Conservation (phyloP, 345 rosid species). For the Populus euphratica region DNA sequence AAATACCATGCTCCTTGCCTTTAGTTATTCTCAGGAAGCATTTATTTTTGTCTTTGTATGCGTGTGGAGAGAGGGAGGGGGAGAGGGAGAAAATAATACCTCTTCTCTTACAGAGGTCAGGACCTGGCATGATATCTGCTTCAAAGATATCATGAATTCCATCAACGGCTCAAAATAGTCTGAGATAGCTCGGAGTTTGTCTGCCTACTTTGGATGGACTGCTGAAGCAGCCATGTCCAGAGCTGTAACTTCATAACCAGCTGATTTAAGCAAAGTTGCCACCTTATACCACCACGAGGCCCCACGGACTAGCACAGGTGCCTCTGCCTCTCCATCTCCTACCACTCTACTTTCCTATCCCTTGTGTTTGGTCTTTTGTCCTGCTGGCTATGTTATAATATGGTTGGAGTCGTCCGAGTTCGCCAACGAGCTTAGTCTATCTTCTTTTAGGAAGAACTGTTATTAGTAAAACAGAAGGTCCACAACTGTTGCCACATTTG, state of each 20-base stretch:
- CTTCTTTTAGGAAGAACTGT: not conserved
- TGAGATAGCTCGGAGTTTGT: constrained; percentile 20
- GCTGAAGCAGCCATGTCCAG: constrained; percentile 36
- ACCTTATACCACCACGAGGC: constrained; percentile 42
- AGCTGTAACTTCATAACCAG: constrained; percentile 28
- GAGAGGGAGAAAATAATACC: constrained; percentile 18
- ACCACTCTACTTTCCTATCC: not conserved
- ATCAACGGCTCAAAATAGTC: constrained; percentile 36
- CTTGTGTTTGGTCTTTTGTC: not conserved
- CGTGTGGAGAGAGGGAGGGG: not conserved
- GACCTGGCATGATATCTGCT: constrained; percentile 34
- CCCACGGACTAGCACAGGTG: constrained; percentile 29
- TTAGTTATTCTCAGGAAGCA: not conserved
- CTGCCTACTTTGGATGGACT: constrained; percentile 21
- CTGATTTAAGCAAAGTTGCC: constrained; percentile 14
- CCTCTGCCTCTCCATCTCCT: constrained; percentile 1
- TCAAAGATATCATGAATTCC: constrained; percentile 30
- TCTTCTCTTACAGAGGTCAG: constrained; percentile 32
- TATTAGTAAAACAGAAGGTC: not conserved
- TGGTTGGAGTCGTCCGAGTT: not conserved
- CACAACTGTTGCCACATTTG: not conserved
- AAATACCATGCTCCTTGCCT: not conserved
- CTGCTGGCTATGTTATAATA: not conserved
- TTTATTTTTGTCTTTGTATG: not conserved
- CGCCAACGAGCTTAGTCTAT: not conserved